phyloP scores from a whole-genome alignment of 352 stramenopile genomes.

The Globisporangium spiculum region DNA sequence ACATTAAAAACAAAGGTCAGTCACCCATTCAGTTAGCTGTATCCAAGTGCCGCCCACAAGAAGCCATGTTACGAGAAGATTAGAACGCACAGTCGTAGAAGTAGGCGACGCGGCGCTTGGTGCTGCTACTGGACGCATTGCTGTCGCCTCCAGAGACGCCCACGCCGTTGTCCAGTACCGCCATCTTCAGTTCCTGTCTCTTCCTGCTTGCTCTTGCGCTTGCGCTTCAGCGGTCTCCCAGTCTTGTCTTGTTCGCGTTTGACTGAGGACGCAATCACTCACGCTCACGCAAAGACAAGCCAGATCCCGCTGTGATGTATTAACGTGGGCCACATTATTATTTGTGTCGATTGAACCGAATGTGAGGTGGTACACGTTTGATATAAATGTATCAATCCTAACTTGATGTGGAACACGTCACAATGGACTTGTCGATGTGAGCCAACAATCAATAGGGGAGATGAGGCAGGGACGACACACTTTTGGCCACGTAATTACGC shows the following conservation, averaged over 20 bases:
- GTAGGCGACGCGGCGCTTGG: conserved; percentile 85
- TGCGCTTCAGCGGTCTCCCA: not conserved
- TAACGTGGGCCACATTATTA: conserved; percentile 3
- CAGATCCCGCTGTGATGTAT: not conserved
- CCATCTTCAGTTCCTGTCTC: conserved; percentile 11
- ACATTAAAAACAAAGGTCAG: not conserved
- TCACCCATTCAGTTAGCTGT: not conserved
- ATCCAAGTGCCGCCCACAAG: not conserved
- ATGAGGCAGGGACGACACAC: not conserved
- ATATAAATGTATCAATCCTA: not conserved
- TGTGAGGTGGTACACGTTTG: not conserved
- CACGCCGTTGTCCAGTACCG: conserved; percentile 18
- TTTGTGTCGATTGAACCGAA: not conserved
- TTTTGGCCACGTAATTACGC: conserved; percentile 7
- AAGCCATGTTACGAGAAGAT: not conserved
- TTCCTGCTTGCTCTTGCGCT: not conserved
- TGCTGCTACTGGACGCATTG: conserved; percentile 23
- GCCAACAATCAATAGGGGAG: not conserved
- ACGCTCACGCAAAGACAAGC: conserved; percentile 2
- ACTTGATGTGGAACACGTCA: not conserved
- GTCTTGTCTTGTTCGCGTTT: conserved; percentile 1
- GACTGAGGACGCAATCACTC: conserved; percentile 1
- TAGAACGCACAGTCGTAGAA: conserved; percentile 80
- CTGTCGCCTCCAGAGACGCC: conserved; percentile 7
- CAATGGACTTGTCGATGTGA: not conserved